Conservation (phyloP, 805 yeast genomes). For the Hanseniaspora vineae region DNA sequence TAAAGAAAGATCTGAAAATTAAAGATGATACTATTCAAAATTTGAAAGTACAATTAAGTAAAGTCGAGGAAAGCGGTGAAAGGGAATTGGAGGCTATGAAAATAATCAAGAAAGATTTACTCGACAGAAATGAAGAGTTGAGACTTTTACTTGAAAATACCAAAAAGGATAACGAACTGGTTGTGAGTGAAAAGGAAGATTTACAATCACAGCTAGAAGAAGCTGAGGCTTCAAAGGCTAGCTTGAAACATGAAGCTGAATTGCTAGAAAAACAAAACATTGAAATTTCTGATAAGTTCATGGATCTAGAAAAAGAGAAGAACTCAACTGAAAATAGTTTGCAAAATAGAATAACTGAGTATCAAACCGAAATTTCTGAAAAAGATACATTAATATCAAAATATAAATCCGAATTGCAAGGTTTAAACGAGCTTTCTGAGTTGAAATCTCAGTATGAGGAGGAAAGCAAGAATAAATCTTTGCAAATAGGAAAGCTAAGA, state of each 20-base stretch:
- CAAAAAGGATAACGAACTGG: constrained; percentile 17
- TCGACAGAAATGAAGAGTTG: constrained; percentile 26
- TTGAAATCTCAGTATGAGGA: constrained; percentile 30
- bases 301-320: constrained; percentile 7
- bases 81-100: constrained; percentile 23
- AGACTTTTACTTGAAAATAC: constrained; percentile 25
- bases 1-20: constrained; percentile 43
- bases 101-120: constrained; percentile 10
- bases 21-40: constrained; percentile 29
- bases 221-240: constrained; percentile 4
- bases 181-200: constrained; percentile 29
- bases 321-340: constrained; percentile 1
- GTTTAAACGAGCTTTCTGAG: constrained; percentile 12
- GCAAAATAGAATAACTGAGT: constrained; percentile 13
- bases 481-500: constrained; percentile 77
- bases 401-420: constrained; percentile 14
- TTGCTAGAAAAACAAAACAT: constrained; percentile 8
- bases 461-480: constrained; percentile 55
- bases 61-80: constrained; percentile 25
- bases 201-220: constrained; percentile 17
- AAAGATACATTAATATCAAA: constrained; percentile 11
- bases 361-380: constrained; percentile 15
- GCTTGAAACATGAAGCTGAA: constrained; percentile 1
- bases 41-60: constrained; percentile 24
- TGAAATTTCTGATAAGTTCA: constrained; percentile 26